A percentile compares a stretch with the other conserved stretches of the same genome.
Conservation (phyloP, 164 flowering plant species). For the Nymphaea thermarum region DNA sequence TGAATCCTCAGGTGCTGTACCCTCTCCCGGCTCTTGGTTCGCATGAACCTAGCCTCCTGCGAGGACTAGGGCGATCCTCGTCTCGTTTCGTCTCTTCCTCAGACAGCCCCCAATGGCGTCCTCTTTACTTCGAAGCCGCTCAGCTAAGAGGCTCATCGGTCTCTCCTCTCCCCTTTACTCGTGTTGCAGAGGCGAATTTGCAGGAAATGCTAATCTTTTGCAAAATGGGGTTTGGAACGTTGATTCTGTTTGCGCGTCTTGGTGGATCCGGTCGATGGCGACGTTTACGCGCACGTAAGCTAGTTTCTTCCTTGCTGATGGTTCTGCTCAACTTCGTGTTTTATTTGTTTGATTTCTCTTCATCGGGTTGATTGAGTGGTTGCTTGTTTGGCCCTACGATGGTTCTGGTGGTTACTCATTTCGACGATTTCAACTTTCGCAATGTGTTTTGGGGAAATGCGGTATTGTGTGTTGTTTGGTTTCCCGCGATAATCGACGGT, state of each 20-base stretch:
- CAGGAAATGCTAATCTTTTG: constrained; percentile 10
- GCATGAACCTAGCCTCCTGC: too few relatives aligned
- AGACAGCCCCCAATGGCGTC: constrained; percentile 40
- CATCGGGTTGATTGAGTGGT: neutral
- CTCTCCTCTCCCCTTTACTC: constrained; percentile 37
- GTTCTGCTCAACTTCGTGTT: neutral
- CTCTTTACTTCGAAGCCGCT: constrained; percentile 46
- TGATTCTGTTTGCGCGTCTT: constrained; percentile 10
- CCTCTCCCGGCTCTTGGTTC: too few relatives aligned
- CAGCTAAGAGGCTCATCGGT: constrained; percentile 38
- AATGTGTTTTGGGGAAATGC: neutral
- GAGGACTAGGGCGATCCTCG: too few relatives aligned
- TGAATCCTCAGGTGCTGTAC: too few relatives aligned
- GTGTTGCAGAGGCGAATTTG: constrained; percentile 30
- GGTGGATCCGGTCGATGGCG: constrained; percentile 85
- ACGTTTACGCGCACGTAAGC: constrained; percentile 83
- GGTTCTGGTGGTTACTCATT: neutral
- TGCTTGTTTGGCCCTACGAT: neutral
- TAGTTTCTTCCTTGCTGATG: neutral
- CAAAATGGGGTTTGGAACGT: constrained; percentile 28
- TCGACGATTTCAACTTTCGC: neutral
- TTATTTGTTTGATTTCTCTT: neutral
- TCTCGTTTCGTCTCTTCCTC: too few relatives aligned
- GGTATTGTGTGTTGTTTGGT: too few relatives aligned
- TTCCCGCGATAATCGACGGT: too few relatives aligned